phyloP scores from a whole-genome alignment of 768 basidiomycete genomes.

The Boletus fagicola region DNA sequence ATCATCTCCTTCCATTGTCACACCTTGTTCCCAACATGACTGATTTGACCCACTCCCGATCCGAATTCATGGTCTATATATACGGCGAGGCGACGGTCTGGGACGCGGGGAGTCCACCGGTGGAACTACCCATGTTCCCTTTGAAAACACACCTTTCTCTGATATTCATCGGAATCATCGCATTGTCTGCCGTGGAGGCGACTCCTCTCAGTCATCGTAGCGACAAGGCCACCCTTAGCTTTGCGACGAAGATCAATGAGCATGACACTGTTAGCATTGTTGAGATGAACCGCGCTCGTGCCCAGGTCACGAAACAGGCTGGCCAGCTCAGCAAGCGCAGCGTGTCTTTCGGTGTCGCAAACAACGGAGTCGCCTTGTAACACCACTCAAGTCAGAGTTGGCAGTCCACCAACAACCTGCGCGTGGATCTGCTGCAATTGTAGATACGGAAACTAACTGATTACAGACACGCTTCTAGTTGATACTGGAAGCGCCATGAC shows the following conservation, averaged over 20 bases:
- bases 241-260: constrained; percentile 14
- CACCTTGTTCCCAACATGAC: too few relatives aligned
- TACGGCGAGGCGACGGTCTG: too few relatives aligned
- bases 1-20: too few relatives aligned
- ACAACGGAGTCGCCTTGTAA: constrained; percentile 27
- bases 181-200: constrained; percentile 12
- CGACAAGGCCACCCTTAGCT: constrained; percentile 11
- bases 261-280: constrained; percentile 11
- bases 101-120: too few relatives aligned
- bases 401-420: constrained; percentile 28
- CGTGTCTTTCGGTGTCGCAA: constrained; percentile 12
- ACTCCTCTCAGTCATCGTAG: constrained; percentile 7
- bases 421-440: neutral
- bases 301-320: constrained; percentile 7
- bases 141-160: too few relatives aligned
- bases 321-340: constrained; percentile 5
- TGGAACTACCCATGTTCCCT: too few relatives aligned
- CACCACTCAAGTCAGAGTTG: constrained; percentile 29
- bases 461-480: constrained; percentile 27
- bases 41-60: too few relatives aligned
- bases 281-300: constrained; percentile 22
- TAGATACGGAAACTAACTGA: neutral
- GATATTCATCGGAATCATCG: too few relatives aligned
- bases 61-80: too few relatives aligned
- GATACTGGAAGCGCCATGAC: constrained; percentile 35